Conservation (phyloP, 352 stramenopile genomes). For the Phytophthora cajani region DNA sequence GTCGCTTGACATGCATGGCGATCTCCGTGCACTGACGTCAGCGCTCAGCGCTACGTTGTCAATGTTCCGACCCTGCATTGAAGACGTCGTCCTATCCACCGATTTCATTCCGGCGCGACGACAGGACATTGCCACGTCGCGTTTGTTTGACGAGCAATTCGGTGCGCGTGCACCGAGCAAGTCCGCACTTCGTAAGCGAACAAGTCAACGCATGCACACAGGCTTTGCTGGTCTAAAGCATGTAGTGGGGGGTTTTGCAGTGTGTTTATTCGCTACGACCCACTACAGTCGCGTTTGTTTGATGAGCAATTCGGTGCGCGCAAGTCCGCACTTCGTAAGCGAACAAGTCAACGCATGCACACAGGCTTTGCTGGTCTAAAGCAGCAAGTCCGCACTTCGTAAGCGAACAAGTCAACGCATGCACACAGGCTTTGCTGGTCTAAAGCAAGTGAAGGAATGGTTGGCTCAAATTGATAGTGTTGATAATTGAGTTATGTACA, state of each 20-base stretch:
- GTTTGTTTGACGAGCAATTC: conserved; percentile 12
- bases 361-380: too few relatives aligned
- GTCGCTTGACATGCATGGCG: conserved; percentile 18
- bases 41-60: conserved; percentile 26
- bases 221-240: not conserved
- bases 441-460: conserved; percentile 6
- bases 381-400: conserved; percentile 15
- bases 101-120: conserved; percentile 2
- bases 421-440: not conserved
- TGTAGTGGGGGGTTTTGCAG: too few relatives aligned
- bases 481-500: conserved; percentile 40
- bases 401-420: not conserved
- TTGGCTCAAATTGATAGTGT: conserved; percentile 26
- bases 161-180: conserved; percentile 4
- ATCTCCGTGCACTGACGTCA: conserved; percentile 17
- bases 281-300: too few relatives aligned
- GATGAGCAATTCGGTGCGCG: too few relatives aligned
- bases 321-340: too few relatives aligned
- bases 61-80: conserved; percentile 27
- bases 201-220: conserved; percentile 5
- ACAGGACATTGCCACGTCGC: conserved; percentile 5
- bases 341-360: too few relatives aligned
- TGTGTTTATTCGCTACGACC: too few relatives aligned
- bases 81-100: conserved; percentile 14
- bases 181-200: conserved; percentile 3